A percentile compares a stretch with the other conserved stretches of the same genome.
Conservation (phyloP, 257 asterid genomes). For the Solanum virginianum region DNA sequence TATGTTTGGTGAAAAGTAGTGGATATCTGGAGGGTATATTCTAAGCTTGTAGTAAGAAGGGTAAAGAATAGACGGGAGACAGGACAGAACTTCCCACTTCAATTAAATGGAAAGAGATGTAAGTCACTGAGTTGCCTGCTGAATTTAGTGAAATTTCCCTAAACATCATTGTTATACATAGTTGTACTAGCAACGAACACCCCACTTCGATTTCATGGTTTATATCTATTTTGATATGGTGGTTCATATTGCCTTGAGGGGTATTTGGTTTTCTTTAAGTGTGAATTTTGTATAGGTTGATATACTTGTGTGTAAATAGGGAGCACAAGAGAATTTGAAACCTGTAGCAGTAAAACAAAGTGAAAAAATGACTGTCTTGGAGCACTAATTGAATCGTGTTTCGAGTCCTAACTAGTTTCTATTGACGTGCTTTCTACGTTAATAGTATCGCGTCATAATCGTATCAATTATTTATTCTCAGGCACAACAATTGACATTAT, state of each 20-base stretch:
- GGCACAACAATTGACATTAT: background rate
- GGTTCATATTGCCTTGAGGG: background rate
- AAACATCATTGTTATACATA: background rate
- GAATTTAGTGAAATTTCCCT: background rate
- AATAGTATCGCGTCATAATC: background rate
- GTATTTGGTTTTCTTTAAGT: background rate
- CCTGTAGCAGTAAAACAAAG: background rate
- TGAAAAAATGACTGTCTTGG: background rate
- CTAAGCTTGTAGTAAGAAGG: background rate
- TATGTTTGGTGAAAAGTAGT: background rate
- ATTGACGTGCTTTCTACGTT: background rate
- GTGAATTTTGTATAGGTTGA: background rate
- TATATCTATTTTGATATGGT: background rate
- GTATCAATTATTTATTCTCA: background rate
- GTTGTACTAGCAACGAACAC: background rate
- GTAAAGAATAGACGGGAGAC: background rate
- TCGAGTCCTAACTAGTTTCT: background rate
- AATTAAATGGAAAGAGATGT: background rate
- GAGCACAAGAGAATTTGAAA: background rate
- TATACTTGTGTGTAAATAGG: background rate
- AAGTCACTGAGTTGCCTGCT: background rate
- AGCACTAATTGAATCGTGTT: background rate
- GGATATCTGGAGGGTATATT: background rate
- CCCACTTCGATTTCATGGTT: background rate
- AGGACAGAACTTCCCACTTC: background rate